Evolutionary conservation across 495 filamentous ascomycete genomes (phyloP), one percentile per base, ranked within the genome.

Genomic region (Pyrenula massariospora): DNA sequence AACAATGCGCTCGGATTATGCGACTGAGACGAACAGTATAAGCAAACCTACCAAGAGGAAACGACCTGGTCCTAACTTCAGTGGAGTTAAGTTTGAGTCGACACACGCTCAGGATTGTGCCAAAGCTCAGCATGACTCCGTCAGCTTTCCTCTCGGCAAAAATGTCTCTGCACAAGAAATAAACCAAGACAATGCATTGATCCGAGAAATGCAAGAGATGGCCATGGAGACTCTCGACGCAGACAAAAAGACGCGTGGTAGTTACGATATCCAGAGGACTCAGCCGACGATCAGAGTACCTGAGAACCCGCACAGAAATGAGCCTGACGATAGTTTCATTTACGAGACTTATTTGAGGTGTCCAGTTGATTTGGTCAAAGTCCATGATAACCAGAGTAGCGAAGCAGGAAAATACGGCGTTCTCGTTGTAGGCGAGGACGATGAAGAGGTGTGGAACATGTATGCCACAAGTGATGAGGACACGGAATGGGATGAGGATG

Each of bases 301-400:
- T 8, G 31, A 5, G 5, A 15, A 42, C 31, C 31, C 5, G 31
- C 31, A 5, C 15, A 15, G 15, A 42, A 42, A 15, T 42, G 31
- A 42, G 31, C 15, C 31, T 8, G 80, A 84, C 10, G 68, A 60
- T n/a, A 77, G 81, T 50, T 86, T 79, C 63, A 80, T 84, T 51
- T 82, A 83, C 64, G 83, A 86, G 60, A 82, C 76, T 10, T 86
- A 83, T 61, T 71, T 85, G 20, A 77, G 77, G 11, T 65, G 65
- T 15, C 74, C 71, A 19, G 52, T 77, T 24, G 50, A 20, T 5
- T n/a, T 25, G 24, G 15, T 61, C 67, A 1, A 64, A 68, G 19
- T 59, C 48, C 8, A 65, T 63, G 12, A 60, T 58, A 55, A 48
- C 24, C 50, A 55, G 22, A 55, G 55, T 10, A 25, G 23, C 21